Percentiles rank a stretch among this genome's conserved stretches.
Evolutionary conservation across 1,284 basidiomycete genomes (phyloP).

Genomic region (Cerrena zonata): DNA sequence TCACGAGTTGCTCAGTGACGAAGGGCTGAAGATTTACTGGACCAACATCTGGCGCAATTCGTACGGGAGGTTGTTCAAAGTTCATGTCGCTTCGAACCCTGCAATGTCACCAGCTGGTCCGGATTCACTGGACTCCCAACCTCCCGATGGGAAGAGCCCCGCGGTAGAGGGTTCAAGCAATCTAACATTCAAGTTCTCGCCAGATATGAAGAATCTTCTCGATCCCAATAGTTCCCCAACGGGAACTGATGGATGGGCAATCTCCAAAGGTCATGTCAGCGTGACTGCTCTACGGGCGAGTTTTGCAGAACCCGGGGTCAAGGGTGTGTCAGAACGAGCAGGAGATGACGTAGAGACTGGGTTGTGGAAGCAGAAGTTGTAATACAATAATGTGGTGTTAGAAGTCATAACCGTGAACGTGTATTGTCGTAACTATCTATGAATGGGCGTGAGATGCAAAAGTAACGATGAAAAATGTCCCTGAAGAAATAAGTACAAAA

Average conservation of each 20-base stretch:
- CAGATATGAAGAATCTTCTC: slow-evolving; percentile 69
- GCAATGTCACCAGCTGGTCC: slow-evolving; percentile 37
- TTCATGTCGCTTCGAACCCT: slow-evolving; percentile 24
- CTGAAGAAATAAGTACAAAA: too few relatives aligned
- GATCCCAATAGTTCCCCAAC: slow-evolving; percentile 57
- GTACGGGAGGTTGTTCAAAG: slow-evolving; percentile 70
- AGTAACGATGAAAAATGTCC: background rate
- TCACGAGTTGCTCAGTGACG: slow-evolving; percentile 48
- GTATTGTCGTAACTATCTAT: background rate
- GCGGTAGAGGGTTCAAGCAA: slow-evolving; percentile 14
- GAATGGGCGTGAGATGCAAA: background rate
- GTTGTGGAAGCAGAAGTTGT: slow-evolving; percentile 54
- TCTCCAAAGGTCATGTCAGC: slow-evolving; percentile 60
- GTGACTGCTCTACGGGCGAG: slow-evolving; percentile 70
- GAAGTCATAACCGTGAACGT: background rate
- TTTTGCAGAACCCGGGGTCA: slow-evolving; percentile 56
- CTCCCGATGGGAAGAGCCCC: background rate
- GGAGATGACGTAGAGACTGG: slow-evolving; percentile 16
- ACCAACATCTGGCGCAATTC: slow-evolving; percentile 73
- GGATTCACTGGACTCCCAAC: slow-evolving; percentile 30
- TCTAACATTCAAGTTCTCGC: slow-evolving; percentile 76
- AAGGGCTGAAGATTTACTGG: slow-evolving; percentile 62
- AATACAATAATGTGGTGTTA: slow-evolving; percentile 1
- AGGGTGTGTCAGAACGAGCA: slow-evolving; percentile 15
- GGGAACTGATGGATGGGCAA: slow-evolving; percentile 79